Conservation (phyloP, 306 rosid genomes). For the Senna siamea region DNA sequence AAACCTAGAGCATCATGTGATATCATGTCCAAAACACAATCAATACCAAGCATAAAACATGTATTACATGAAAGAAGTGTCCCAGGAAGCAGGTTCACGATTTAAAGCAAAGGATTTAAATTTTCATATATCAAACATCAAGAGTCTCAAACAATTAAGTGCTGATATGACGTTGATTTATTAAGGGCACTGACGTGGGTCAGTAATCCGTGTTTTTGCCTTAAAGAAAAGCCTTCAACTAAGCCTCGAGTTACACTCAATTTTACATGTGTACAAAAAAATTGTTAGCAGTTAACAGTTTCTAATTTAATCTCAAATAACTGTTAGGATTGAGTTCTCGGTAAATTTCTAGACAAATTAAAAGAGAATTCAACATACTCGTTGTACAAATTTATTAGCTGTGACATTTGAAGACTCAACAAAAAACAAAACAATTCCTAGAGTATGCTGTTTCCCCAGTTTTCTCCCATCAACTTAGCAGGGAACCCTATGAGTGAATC, state of each 20-base stretch:
- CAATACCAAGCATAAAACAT: constrained; percentile 10
- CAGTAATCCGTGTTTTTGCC: background rate
- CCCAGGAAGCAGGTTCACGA: background rate
- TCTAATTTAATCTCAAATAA: constrained; percentile 1
- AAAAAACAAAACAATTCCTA: no score
- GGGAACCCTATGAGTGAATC: background rate
- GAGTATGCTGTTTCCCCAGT: background rate
- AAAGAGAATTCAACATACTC: background rate
- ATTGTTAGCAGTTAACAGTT: background rate
- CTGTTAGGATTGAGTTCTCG: background rate
- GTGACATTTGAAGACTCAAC: no score
- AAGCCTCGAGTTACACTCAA: background rate
- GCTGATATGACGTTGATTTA: background rate
- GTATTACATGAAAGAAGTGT: background rate
- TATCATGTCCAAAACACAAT: constrained; percentile 13
- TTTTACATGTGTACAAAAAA: background rate
- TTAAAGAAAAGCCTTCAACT: background rate
- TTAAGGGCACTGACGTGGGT: background rate
- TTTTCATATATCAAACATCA: background rate
- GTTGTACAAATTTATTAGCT: no score
- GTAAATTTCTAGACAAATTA: background rate
- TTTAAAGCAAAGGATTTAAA: background rate
- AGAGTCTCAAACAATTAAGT: background rate
- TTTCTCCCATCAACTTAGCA: background rate
- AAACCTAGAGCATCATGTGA: background rate